Evolutionary conservation across 1,284 basidiomycete genomes (phyloP).

Genomic region (Tilletia indica): DNA sequence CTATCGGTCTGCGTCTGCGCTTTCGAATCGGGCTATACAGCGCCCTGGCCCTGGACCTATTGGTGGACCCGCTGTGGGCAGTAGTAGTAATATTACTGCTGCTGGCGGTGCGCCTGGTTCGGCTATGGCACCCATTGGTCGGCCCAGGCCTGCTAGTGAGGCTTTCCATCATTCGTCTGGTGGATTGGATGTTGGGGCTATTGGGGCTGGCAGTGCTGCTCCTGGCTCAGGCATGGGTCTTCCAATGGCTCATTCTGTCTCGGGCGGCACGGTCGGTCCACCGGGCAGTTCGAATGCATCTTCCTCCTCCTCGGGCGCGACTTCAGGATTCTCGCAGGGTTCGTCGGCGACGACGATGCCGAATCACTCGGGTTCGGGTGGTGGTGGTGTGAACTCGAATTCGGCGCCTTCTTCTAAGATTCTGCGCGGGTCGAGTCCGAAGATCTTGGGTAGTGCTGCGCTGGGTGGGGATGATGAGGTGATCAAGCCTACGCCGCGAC

Average conservation of each 20-base stretch:
- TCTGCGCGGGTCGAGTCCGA: conserved; percentile 18
- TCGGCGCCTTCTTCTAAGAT: background rate
- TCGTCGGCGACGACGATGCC: conserved; percentile 29
- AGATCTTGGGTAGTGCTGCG: conserved; percentile 53
- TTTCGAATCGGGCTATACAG: conserved; percentile 35
- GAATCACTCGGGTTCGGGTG: background rate
- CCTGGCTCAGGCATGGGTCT: background rate
- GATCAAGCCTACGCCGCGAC: conserved; percentile 46
- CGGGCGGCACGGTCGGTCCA: background rate
- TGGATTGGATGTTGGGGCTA: conserved; percentile 6
- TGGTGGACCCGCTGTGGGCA: background rate
- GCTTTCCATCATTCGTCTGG: conserved; percentile 30
- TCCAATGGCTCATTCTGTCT: background rate
- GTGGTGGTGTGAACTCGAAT: background rate
- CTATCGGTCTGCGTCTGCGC: conserved; percentile 30
- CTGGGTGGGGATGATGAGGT: conserved; percentile 55
- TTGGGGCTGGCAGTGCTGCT: background rate
- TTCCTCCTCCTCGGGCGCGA: background rate
- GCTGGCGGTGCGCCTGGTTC: conserved; percentile 31
- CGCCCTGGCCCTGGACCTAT: conserved; percentile 20
- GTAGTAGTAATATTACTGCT: background rate
- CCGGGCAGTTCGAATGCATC: background rate
- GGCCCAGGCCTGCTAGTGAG: conserved; percentile 38
- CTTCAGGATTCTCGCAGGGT: conserved; percentile 27
- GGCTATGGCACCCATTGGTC: conserved; percentile 51